A percentile compares a stretch with the other conserved stretches of the same genome.
These are phyloP conservation scores for Cubamyces lactineus DNA, from an alignment of 768 basidiomycete species.

Conservation along the genomic window DNA sequence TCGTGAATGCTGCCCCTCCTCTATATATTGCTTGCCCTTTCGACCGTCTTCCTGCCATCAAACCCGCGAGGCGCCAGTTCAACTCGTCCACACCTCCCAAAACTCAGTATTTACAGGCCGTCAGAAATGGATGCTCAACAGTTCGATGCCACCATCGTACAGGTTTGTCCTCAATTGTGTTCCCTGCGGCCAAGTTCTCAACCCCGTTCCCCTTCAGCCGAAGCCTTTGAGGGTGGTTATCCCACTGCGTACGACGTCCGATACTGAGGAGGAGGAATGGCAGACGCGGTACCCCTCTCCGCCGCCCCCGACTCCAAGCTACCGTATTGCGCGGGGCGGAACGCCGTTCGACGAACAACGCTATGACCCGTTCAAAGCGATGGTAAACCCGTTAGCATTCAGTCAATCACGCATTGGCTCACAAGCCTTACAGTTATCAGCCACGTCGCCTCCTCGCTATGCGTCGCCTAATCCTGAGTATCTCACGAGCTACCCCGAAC, in stretches of 20 bases:
- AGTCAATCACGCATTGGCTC: background rate
- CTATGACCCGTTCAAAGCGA: constrained; percentile 11
- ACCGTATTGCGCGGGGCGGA: background rate
- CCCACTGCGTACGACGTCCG: background rate
- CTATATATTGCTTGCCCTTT: background rate
- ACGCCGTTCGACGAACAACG: constrained; percentile 13
- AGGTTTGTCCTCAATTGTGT: background rate
- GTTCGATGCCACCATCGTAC: background rate
- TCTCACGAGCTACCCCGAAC: background rate
- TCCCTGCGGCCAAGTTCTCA: background rate
- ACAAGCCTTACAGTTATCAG: background rate
- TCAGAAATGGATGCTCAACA: constrained; percentile 5
- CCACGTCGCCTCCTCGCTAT: constrained; percentile 2
- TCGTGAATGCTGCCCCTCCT: background rate
- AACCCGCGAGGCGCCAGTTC: background rate
- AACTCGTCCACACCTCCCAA: background rate
- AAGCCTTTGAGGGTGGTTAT: constrained; percentile 5
- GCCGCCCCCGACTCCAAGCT: constrained; percentile 11
- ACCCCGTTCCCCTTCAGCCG: background rate
- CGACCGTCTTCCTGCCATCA: background rate
- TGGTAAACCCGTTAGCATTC: background rate
- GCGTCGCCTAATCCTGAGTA: constrained; percentile 1
- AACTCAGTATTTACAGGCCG: background rate
- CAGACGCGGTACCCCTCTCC: constrained; percentile 6
- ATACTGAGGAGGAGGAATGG: constrained; percentile 5